phyloP scores from a whole-genome alignment of 768 basidiomycete genomes.

The Hirschioporus abietinus region DNA sequence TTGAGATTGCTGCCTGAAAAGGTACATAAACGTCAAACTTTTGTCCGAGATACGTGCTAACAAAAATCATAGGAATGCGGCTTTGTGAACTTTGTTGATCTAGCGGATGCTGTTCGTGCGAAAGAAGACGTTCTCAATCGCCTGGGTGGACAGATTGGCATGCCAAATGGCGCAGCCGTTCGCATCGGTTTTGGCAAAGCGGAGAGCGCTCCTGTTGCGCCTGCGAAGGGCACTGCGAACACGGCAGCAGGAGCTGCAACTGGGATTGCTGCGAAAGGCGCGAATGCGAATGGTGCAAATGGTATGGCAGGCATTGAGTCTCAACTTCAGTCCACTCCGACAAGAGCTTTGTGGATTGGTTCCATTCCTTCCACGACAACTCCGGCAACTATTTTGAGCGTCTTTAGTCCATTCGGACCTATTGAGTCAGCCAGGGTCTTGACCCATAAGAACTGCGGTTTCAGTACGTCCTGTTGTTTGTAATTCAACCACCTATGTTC shows the following conservation, averaged over 20 bases:
- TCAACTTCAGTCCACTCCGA: constrained; percentile 86
- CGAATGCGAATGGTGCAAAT: constrained; percentile 31
- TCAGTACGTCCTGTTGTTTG: constrained; percentile 46
- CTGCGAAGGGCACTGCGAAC: constrained; percentile 66
- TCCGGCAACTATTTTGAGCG: constrained; percentile 88
- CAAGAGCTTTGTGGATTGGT: constrained; percentile 95
- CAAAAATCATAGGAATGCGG: constrained; percentile 78
- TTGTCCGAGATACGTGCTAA: constrained; percentile 7
- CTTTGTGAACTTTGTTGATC: constrained; percentile 98
- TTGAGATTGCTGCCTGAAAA: constrained; percentile 94
- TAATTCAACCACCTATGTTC: constrained; percentile 7
- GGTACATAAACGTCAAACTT: constrained; percentile 37
- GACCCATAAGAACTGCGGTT: constrained; percentile 96
- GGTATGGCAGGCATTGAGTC: constrained; percentile 71
- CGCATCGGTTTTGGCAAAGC: constrained; percentile 98
- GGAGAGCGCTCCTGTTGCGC: constrained; percentile 90
- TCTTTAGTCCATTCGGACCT: constrained; percentile 96
- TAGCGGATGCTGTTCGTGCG: constrained; percentile 91
- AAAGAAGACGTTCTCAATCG: constrained; percentile 97
- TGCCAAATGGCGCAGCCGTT: constrained; percentile 93
- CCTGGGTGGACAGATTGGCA: constrained; percentile 88
- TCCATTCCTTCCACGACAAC: constrained; percentile 95
- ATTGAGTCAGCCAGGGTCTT: constrained; percentile 96
- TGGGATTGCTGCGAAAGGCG: constrained; percentile 39
- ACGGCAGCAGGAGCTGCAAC: constrained; percentile 65